phyloP scores from a whole-genome alignment of 805 yeast species.

The Myxozyma nipponensis region DNA sequence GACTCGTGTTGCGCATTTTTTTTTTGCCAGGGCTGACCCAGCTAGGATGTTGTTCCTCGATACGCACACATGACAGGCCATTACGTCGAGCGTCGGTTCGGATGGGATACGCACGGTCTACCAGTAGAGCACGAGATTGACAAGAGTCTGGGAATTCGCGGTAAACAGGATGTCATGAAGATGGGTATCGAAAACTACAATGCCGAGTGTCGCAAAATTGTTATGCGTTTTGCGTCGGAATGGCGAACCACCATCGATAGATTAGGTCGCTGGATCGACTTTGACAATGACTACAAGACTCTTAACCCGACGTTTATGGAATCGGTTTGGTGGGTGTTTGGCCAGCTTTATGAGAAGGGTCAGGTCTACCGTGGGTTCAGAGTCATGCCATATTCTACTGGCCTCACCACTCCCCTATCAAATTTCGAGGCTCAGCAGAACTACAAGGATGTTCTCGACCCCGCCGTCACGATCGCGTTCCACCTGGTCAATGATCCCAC shows the following conservation, averaged over 20 bases:
- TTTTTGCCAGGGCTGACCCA: too few relatives aligned
- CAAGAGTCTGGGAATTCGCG: slow-evolving; percentile 89
- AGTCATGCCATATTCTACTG: slow-evolving; percentile 99
- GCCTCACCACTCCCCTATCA: slow-evolving; percentile 91
- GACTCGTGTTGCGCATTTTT: slow-evolving; percentile 13
- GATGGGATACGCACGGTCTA: slow-evolving; percentile 99
- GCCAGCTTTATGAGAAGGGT: slow-evolving; percentile 76
- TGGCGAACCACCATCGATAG: slow-evolving; percentile 94
- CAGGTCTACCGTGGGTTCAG: slow-evolving; percentile 91
- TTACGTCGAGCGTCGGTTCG: slow-evolving; percentile 94
- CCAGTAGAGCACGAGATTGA: slow-evolving; percentile 99
- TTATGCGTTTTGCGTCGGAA: slow-evolving; percentile 92
- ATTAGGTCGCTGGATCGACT: slow-evolving; percentile 98
- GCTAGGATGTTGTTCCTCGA: slow-evolving; percentile 89
- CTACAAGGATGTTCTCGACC: slow-evolving; percentile 95
- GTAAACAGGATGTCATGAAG: slow-evolving; percentile 90
- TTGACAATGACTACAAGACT: slow-evolving; percentile 83
- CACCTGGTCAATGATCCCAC: slow-evolving; percentile 74
- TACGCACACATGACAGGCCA: slow-evolving; percentile 97
- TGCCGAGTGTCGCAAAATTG: slow-evolving; percentile 91
- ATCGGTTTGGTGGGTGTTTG: slow-evolving; percentile 98
- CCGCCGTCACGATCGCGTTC: slow-evolving; percentile 92
- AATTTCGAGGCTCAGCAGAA: slow-evolving; percentile 98
- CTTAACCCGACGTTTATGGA: slow-evolving; percentile 96
- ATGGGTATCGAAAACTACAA: slow-evolving; percentile 94